A percentile compares a stretch with the other conserved stretches of the same genome.
Evolutionary conservation across 2,329 filamentous ascomycete species (phyloP).

Genomic region (Beauveria pseudobassiana): DNA sequence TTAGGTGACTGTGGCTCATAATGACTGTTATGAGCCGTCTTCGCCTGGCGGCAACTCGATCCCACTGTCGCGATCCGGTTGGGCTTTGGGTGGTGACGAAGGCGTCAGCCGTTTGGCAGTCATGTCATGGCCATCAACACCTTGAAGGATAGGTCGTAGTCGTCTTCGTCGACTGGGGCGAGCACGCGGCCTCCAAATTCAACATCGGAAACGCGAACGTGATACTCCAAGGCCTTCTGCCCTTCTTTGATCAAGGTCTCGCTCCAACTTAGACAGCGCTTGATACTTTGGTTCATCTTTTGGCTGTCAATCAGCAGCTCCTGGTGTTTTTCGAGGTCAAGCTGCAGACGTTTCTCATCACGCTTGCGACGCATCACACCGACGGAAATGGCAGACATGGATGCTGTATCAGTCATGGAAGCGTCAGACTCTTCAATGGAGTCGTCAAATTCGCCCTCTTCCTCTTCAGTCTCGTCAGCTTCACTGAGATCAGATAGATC

Average conservation of each 20-base stretch:
- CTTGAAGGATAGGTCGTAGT: constrained; percentile 19
- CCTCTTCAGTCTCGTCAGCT: constrained; percentile 34
- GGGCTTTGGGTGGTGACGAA: constrained; percentile 28
- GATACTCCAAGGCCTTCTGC: constrained; percentile 77
- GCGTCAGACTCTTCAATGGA: constrained; percentile 46
- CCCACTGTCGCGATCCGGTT: constrained; percentile 45
- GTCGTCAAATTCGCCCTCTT: constrained; percentile 39
- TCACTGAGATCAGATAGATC: constrained; percentile 46
- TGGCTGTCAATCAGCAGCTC: constrained; percentile 84
- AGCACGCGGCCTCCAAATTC: constrained; percentile 76
- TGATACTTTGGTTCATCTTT: constrained; percentile 91
- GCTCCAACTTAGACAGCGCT: constrained; percentile 80
- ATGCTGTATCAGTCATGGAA: constrained; percentile 32
- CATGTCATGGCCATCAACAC: constrained; percentile 19
- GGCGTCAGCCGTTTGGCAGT: constrained; percentile 17
- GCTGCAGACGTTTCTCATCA: constrained; percentile 75
- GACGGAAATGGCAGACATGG: constrained; percentile 27
- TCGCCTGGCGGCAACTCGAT: constrained; percentile 36
- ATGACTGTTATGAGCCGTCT: not conserved
- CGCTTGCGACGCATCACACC: constrained; percentile 52
- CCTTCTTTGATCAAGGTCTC: constrained; percentile 87
- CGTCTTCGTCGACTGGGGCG: constrained; percentile 56
- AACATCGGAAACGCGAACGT: constrained; percentile 70
- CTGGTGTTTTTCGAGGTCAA: constrained; percentile 83
- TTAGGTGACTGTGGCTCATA: not conserved